Evolutionary conservation across 1,139 yeast species (phyloP), one percentile per base, ranked within the genome.

Genomic region (Keqinozyma sinolaborantium): DNA sequence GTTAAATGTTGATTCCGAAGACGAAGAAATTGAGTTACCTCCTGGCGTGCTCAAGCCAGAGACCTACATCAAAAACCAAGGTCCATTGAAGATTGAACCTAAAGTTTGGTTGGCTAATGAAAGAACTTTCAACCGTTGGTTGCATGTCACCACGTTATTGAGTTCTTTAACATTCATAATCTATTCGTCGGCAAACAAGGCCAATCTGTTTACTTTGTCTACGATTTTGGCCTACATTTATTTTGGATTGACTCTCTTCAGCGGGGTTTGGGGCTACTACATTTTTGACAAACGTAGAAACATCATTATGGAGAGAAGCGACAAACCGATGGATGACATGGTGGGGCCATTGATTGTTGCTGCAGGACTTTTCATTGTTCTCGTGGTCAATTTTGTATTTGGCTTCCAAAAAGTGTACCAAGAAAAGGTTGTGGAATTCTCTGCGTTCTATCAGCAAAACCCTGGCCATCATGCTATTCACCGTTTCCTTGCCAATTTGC

Each of bases 81-180:
- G 97, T 5, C 94, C 96, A 2, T 76, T 88, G 37, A 88, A 84
- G 58, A 88, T 92, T 35, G 98, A 92, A 64, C 95, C 97, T 21
- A 92, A 92, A 57, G 98, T 92, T 24, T 92, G 98, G 97, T 70
- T 92, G 41, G 98, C 98, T 21, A 92, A 92, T 53, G 98, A 92
- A 64, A 83, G 98, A 60, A 92, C 98, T 2, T 90, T 90, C 62
- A 83, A 86, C 67, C 78, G 95, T 58, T 92, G 98, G 98, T 70
- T 92, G 43, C 92, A 84, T 49, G 92, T 90, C 7, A 84, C 95
- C n/a, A 79, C 95, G 0, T 65, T 92, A 51, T 69, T 92, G 42
- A 79, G 95, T n/a, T 81, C 92, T 1, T 65, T 92, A 49, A 87
- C 97, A 0, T 88, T 90, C 52, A 73, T 95, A 11, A 75, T 92